Evolutionary conservation across 176 grass and related monocot genomes (phyloP).

Genomic region (Echinochloa phyllopogon): DNA sequence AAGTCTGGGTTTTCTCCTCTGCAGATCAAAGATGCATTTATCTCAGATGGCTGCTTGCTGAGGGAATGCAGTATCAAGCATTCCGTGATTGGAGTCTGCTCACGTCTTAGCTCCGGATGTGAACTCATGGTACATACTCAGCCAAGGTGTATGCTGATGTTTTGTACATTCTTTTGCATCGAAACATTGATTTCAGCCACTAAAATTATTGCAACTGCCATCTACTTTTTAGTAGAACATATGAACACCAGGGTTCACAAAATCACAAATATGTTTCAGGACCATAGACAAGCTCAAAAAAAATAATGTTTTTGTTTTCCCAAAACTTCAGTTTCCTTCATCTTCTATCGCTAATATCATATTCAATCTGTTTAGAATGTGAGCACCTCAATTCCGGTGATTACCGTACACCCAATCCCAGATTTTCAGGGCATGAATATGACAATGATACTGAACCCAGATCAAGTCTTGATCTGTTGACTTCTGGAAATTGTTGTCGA

Average conservation of each 20-base stretch:
- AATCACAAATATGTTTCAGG: background rate
- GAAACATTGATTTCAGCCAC: background rate
- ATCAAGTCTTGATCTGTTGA: background rate
- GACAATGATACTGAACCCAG: background rate
- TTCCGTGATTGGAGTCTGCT: slow-evolving; percentile 68
- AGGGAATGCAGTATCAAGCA: slow-evolving; percentile 59
- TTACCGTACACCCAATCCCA: background rate
- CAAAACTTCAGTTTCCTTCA: background rate
- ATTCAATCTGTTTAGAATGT: background rate
- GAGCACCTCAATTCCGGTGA: background rate
- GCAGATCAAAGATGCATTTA: slow-evolving; percentile 58
- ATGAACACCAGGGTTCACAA: background rate
- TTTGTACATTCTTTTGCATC: background rate
- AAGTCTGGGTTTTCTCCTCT: slow-evolving; percentile 1
- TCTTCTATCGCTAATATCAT: background rate
- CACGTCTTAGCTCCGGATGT: slow-evolving; percentile 53
- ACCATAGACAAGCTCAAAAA: background rate
- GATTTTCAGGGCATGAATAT: background rate
- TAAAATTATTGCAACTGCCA: background rate
- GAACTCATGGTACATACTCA: slow-evolving; percentile 60
- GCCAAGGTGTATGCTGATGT: slow-evolving; percentile 13
- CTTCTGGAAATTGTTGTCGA: background rate
- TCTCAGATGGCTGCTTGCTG: slow-evolving; percentile 83
- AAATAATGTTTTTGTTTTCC: background rate
- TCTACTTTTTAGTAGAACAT: background rate